These are phyloP conservation scores for Flammula alnicola DNA, from an alignment of 1,284 basidiomycete species.

Conservation along the genomic window DNA sequence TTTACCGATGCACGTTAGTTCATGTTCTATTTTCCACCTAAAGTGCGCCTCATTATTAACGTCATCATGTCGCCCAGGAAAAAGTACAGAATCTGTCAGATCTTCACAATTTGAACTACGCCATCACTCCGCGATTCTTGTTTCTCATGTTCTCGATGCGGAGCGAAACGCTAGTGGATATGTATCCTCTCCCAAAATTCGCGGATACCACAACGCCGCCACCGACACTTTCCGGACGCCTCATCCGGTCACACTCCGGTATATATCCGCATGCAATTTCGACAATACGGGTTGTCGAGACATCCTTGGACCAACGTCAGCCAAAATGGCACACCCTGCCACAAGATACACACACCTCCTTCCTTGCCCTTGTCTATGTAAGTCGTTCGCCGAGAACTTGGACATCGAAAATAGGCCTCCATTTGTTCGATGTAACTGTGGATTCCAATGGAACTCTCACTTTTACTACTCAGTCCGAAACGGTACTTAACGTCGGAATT, in stretches of 20 bases:
- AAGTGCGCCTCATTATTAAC: neutral
- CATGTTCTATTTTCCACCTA: neutral
- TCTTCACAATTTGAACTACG: conserved; percentile 23
- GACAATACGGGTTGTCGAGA: conserved; percentile 16
- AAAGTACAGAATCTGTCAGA: conserved; percentile 20
- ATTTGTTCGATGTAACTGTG: conserved; percentile 20
- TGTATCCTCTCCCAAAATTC: conserved; percentile 21
- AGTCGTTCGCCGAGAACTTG: conserved; percentile 19
- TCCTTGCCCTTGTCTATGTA: conserved; percentile 25
- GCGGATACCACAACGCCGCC: neutral
- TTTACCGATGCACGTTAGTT: conserved; percentile 26
- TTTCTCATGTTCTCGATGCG: conserved; percentile 21
- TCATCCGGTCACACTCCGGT: conserved; percentile 22
- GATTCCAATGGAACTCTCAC: conserved; percentile 14
- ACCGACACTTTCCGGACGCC: conserved; percentile 1
- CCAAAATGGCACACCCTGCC: conserved; percentile 1
- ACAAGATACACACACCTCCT: conserved; percentile 10
- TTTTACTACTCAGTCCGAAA: conserved; percentile 16
- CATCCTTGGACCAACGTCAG: neutral
- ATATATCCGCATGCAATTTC: conserved; percentile 26
- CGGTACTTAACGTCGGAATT: conserved; percentile 22
- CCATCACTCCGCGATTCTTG: conserved; percentile 22
- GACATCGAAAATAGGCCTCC: conserved; percentile 27
- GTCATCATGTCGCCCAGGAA: conserved; percentile 11
- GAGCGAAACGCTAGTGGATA: conserved; percentile 24